Base-by-base conservation (phyloP, 768 basidiomycete genomes). In the Pluteus cervinus region DNA sequence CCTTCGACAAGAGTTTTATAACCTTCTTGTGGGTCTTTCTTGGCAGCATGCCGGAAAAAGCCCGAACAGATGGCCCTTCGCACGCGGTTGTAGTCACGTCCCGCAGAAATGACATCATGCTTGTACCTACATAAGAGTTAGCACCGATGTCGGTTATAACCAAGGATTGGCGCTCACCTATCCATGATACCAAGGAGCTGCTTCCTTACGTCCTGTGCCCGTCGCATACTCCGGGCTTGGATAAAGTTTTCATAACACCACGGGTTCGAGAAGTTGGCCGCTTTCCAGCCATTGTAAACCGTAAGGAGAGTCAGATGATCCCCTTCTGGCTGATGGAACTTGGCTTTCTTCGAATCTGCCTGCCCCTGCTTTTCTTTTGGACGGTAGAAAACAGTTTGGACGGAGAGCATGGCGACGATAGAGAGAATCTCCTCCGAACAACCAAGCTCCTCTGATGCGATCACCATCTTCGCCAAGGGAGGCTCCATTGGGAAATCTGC, bases 201-300 rank as follows among this genome's bases (percentile, higher is more conserved):
- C 56, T 99, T 99, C 42, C 96, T 70, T 7, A 99, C 91, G 70
- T 99, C 96, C 60, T 98, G 93, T 4, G 94, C 96, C 5, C 93
- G 73, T 40, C 90, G 75, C 91, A 99, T 93, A 49, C 90, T 96
- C 55, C 96, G 74, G 8, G 91, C 94, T 58, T 98, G 96, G 34
- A 98, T 96, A 53, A 93, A 99, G 60, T 98, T 98, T 63, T 98
- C 93, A 48, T 91, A 94, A 56, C 96, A 98, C 96, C 96, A 99
- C 4, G 94, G 92, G 57, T 96, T 94, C 23, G 90, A 91, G 56
- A 96, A 98, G 57, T 87, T 96, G 41, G 85, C 88, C 4, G 73
- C 81, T 55, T 97, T 96, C 96, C 96, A 99, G 11, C 90, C 96
- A 50, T 98, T 99, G 63, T 98, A 99, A 2, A 99, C 96, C 5